These are phyloP conservation scores for Colletotrichum agaves DNA, from an alignment of 2,329 filamentous ascomycete species.

Conservation along the genomic window DNA sequence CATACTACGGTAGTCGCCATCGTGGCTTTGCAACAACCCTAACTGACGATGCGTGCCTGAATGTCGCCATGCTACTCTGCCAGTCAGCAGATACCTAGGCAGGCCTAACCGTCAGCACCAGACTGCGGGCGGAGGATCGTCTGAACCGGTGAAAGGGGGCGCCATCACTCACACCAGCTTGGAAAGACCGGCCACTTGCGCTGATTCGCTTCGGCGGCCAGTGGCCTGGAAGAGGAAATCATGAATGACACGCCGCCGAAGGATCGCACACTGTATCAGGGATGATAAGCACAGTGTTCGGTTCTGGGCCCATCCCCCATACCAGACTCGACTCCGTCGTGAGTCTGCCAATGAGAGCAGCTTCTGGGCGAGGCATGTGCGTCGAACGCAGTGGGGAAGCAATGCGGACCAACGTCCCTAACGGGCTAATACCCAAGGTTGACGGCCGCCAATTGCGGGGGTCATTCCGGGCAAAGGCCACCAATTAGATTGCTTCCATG, in stretches of 20 bases:
- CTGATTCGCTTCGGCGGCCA: conserved; percentile 1
- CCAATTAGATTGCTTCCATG: neutral
- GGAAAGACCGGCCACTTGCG: neutral
- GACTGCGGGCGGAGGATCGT: neutral
- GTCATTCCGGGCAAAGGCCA: neutral
- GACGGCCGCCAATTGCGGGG: neutral
- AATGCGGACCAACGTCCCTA: conserved; percentile 1
- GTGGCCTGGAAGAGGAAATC: conserved; percentile 30
- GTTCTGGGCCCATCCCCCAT: conserved; percentile 1
- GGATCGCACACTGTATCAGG: conserved; percentile 28
- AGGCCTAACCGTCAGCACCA: neutral
- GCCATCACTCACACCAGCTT: neutral
- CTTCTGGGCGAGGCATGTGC: neutral
- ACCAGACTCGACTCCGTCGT: neutral
- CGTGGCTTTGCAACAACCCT: conserved; percentile 26
- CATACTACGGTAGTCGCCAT: too few species aligned
- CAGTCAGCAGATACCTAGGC: too few species aligned
- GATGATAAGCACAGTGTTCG: conserved; percentile 18
- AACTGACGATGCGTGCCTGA: conserved; percentile 8
- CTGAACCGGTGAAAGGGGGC: conserved; percentile 10
- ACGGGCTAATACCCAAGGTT: conserved; percentile 14
- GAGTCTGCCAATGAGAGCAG: conserved; percentile 2
- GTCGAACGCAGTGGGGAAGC: neutral
- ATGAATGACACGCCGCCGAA: neutral
- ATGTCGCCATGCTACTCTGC: too few species aligned